Percentiles rank a stretch among this genome's conserved stretches.
phyloP scores from a whole-genome alignment of 345 rosid genomes.

The Hirschfeldia incana region DNA sequence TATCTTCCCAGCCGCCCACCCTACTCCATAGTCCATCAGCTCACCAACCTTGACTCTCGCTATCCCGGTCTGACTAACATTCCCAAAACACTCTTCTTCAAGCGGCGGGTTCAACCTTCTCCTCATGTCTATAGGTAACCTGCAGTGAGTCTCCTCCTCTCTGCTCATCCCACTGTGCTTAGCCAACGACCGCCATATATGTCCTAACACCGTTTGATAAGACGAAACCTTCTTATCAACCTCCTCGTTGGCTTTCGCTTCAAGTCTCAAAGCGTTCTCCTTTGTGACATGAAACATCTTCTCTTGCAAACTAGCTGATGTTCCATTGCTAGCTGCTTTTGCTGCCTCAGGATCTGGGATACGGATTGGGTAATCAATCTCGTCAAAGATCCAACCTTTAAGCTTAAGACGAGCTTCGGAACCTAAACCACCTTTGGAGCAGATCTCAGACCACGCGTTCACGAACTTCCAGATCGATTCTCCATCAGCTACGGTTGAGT shows the following conservation, averaged over 20 bases:
- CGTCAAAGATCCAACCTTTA: constrained; percentile 39
- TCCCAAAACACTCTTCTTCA: constrained; percentile 35
- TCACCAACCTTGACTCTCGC: constrained; percentile 29
- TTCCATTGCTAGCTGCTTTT: not conserved
- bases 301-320: constrained; percentile 27
- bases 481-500: constrained; percentile 45
- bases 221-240: constrained; percentile 31
- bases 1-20: constrained; percentile 33
- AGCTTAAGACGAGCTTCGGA: constrained; percentile 6
- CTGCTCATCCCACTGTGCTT: constrained; percentile 22
- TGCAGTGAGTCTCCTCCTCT: constrained; percentile 35
- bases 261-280: constrained; percentile 33
- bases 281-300: constrained; percentile 40
- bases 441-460: constrained; percentile 49
- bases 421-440: constrained; percentile 1
- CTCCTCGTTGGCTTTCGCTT: constrained; percentile 41
- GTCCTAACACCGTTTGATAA: constrained; percentile 37
- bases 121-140: constrained; percentile 40
- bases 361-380: constrained; percentile 29
- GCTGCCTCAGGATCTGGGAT: constrained; percentile 33
- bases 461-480: constrained; percentile 50
- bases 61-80: constrained; percentile 28
- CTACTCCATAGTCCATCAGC: constrained; percentile 31
- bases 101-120: constrained; percentile 23
- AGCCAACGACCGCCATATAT: constrained; percentile 34